Evolutionary conservation across 768 basidiomycete genomes (phyloP).

Genomic region (Mycena olivaceomarginata): DNA sequence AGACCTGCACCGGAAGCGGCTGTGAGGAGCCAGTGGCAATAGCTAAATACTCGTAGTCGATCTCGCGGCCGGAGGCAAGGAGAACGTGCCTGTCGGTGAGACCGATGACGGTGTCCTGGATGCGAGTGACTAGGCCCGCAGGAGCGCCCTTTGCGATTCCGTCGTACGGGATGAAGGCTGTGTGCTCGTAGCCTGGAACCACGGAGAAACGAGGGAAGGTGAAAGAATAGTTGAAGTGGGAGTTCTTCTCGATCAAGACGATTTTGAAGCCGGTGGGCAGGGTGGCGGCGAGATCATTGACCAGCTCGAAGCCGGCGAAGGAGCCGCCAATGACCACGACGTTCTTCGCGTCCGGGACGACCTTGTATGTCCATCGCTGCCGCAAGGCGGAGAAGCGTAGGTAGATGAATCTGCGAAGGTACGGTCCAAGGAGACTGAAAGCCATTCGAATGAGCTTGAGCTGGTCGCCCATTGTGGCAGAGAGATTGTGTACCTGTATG

Average conservation of each 20-base stretch:
- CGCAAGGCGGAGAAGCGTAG: background rate
- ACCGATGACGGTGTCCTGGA: slow-evolving; percentile 11
- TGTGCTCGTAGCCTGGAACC: slow-evolving; percentile 9
- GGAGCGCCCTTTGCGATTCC: background rate
- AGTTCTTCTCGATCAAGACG: slow-evolving; percentile 9
- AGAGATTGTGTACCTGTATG: too few species aligned
- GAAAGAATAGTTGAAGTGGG: slow-evolving; percentile 2
- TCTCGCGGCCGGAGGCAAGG: slow-evolving; percentile 1
- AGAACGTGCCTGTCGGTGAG: slow-evolving; percentile 1
- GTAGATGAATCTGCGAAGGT: background rate
- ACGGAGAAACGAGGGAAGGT: background rate
- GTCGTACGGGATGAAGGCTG: slow-evolving; percentile 4
- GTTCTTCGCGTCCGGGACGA: background rate
- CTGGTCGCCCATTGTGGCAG: background rate
- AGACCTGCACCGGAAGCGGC: slow-evolving; percentile 9
- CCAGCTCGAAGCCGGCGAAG: slow-evolving; percentile 5
- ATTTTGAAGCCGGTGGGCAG: slow-evolving; percentile 8
- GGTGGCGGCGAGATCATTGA: background rate
- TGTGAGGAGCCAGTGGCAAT: slow-evolving; percentile 10
- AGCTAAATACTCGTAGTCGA: background rate
- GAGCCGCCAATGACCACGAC: slow-evolving; percentile 9
- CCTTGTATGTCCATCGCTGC: slow-evolving; percentile 14
- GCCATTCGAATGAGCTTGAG: background rate
- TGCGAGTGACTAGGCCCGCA: slow-evolving; percentile 1
- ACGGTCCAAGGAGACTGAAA: background rate